Evolutionary conservation across 805 yeast species (phyloP).

Genomic region (Candida glaebosa): DNA sequence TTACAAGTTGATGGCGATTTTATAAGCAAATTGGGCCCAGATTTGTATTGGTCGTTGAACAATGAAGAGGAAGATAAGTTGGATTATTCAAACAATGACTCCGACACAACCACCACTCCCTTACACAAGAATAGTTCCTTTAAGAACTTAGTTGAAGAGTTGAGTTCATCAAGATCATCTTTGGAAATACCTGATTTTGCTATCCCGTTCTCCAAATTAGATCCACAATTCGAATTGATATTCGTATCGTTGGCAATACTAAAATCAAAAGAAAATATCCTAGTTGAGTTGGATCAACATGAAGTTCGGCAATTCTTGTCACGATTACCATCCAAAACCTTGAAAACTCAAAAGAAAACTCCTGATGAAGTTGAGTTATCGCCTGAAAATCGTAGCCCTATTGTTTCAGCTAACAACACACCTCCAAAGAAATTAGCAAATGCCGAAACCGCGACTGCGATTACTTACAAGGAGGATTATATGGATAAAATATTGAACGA

Average conservation of each 20-base stretch:
- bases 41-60: conserved; percentile 52
- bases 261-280: conserved; percentile 72
- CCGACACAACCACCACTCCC: background rate
- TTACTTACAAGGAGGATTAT: conserved; percentile 48
- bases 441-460: conserved; percentile 7
- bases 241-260: conserved; percentile 76
- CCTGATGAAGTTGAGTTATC: conserved; percentile 7
- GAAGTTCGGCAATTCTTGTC: conserved; percentile 79
- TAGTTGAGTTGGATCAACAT: conserved; percentile 84
- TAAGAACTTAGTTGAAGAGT: conserved; percentile 27
- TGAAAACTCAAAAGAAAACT: conserved; percentile 14
- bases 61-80: background rate
- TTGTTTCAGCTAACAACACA: conserved; percentile 1
- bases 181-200: conserved; percentile 6
- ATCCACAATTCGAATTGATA: conserved; percentile 72
- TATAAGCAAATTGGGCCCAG: conserved; percentile 49
- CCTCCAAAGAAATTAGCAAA: background rate
- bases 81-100: background rate
- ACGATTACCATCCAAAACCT: conserved; percentile 48
- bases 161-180: conserved; percentile 16
- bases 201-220: conserved; percentile 55
- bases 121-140: conserved; percentile 19
- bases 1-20: conserved; percentile 28
- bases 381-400: background rate
- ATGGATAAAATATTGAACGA: conserved; percentile 71